Evolutionary conservation across 352 stramenopile genomes (phyloP), one percentile per base, ranked within the genome.

Genomic region (Phytophthora megakarya): DNA sequence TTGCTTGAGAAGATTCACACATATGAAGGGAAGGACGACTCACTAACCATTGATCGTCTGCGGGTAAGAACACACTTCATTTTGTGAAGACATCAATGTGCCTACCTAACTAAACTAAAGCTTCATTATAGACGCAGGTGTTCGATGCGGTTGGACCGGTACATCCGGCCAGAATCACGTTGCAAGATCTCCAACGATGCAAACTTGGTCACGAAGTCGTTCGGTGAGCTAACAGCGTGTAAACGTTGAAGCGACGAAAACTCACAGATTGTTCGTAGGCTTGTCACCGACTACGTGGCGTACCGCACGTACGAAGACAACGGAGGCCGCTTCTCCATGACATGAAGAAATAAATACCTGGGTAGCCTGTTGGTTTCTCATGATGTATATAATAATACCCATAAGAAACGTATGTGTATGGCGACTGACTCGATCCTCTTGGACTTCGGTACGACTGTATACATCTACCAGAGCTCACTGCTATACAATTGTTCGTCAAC

Each of bases 251-350:
- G 12, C 47, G 12, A 12, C 3, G 23, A 19, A 23, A 18, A 44
- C 38, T 44, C 18, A 44, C 21, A 33, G 63, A 18, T 25, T 22
- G 10, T 37, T 5, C 53, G 16, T 44, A 12, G 75, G 46, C 59
- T 90, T 52, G 32, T 90, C 40, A 84, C 59, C 12, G 81, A 89
- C 38, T 88, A 80, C 28, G 73, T 88, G n/a, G 70, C 77, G 18
- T 90, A 85, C 30, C 65, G 68, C 28, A 51, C 48, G 5, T 87
- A 87, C 53, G 81, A 90, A 65, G 65, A 77, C 30, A 78, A 57
- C 5, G 76, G 76, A 32, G 80, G 78, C 12, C 75, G 67, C 32
- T 81, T 88, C 50, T 50, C 64, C 7, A 35, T 26, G 8, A 49
- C 38, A 13, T 54, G 26, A 56, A 46, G 32, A 42, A 33, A n/a